Conservation (phyloP, 202 grass and related monocot species). For the Panicum virgatum region DNA sequence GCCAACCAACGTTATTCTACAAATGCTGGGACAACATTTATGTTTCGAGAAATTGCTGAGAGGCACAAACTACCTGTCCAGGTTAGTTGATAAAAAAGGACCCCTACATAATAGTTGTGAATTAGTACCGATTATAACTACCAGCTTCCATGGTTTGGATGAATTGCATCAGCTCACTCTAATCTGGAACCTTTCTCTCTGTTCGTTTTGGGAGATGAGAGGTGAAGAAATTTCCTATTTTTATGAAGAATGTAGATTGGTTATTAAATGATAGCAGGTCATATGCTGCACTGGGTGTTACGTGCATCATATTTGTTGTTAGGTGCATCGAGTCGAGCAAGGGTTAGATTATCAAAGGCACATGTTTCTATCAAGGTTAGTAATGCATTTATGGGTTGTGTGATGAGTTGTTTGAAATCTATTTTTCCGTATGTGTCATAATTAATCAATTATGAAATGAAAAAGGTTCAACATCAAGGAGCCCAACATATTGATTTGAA, state of each 20-base stretch:
- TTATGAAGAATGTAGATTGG: background rate
- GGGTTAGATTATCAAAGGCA: too few species aligned
- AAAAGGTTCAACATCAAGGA: too few species aligned
- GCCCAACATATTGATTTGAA: too few species aligned
- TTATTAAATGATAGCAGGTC: background rate
- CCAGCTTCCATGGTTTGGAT: background rate
- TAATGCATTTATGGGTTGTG: too few species aligned
- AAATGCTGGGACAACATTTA: constrained; percentile 88
- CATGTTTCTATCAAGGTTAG: too few species aligned
- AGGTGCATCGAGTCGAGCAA: too few species aligned
- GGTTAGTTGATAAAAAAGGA: constrained; percentile 46
- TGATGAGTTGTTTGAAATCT: too few species aligned
- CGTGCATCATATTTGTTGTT: too few species aligned
- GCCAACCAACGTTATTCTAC: constrained; percentile 98
- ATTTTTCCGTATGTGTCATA: too few species aligned
- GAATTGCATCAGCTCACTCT: constrained; percentile 1
- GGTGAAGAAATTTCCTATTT: background rate
- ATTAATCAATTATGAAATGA: too few species aligned
- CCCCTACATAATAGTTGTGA: background rate
- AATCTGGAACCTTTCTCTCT: background rate
- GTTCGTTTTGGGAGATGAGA: background rate
- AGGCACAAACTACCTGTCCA: constrained; percentile 73
- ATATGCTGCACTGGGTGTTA: background rate
- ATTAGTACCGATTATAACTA: background rate
- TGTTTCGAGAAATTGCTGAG: constrained; percentile 88